phyloP scores from a whole-genome alignment of 1,139 yeast species.

The Diutina catenulata region DNA sequence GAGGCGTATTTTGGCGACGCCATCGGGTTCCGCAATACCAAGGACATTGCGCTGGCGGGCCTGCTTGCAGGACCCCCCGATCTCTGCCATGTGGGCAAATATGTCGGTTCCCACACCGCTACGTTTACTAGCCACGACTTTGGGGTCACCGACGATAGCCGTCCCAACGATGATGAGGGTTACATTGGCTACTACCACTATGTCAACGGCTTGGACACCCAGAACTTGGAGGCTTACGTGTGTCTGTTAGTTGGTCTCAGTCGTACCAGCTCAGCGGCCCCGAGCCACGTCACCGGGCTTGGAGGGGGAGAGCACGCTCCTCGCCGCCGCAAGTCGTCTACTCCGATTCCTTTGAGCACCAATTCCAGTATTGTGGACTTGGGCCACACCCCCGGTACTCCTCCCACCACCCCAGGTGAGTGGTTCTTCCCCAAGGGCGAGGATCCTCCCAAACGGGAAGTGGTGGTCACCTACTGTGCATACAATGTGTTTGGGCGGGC shows the following conservation, averaged over 20 bases:
- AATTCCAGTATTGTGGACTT: too few species aligned
- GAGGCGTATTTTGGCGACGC: slow-evolving; percentile 5
- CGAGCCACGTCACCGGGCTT: too few species aligned
- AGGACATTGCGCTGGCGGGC: not conserved
- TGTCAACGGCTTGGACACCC: slow-evolving; percentile 2
- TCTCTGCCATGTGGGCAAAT: slow-evolving; percentile 4
- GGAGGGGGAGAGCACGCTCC: too few species aligned
- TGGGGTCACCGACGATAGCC: not conserved
- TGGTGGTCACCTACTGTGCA: slow-evolving; percentile 35
- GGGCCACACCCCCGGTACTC: too few species aligned
- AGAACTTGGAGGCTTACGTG: not conserved
- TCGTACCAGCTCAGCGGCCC: too few species aligned
- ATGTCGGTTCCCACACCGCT: not conserved
- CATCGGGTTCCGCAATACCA: not conserved
- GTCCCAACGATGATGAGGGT: slow-evolving; percentile 4
- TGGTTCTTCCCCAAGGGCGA: not conserved
- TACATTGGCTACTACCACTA: slow-evolving; percentile 5
- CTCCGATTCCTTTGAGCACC: too few species aligned
- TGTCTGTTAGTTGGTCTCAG: not conserved
- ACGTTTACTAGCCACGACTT: slow-evolving; percentile 1
- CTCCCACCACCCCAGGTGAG: not conserved
- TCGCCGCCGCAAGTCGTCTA: too few species aligned
- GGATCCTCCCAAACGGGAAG: slow-evolving; percentile 13
- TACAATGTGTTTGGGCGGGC: slow-evolving; percentile 38
- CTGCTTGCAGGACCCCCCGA: not conserved